Evolutionary conservation across 1,284 basidiomycete species (phyloP), one percentile per base, ranked within the genome.

Genomic region (Fistulinella cinereoalba): DNA sequence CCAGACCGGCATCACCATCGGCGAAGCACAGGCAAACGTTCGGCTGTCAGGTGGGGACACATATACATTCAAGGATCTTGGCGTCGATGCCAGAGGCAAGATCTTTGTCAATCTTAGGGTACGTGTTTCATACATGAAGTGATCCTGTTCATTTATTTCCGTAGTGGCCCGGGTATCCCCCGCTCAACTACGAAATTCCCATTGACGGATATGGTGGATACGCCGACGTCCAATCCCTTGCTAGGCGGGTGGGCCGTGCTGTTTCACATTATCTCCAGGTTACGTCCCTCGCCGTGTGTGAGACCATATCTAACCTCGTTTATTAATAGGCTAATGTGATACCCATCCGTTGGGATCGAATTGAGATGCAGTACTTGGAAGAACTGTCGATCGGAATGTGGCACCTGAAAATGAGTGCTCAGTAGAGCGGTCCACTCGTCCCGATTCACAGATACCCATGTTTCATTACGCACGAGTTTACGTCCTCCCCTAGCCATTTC

Each of bases 211-310:
- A 83, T 57, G 76, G 80, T 47, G 80, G 83, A 16, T 77, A 76
- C 43, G 75, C 84, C 25, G 77, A 81, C 55, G 68, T 87, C 25
- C 74, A 79, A 62, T 85, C 83, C 7, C 74, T 88, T 36, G 80
- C 80, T 36, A 74, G 85, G 54, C 74, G 85, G 44, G 77, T 85
- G 41, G 79, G 80, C 18, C 75, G 85, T 54, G 84, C 84, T 41
- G 82, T 83, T 60, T 74, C 82, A 44, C 85, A 88, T 62, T 88
- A 85, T 64, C 72, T 88, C 49, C 80, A 86, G 75, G 85, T 83
- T 61, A 56, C 62, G 56, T 41, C 18, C 24, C 28, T 36, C 38
- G 27, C 46, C 45, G 23, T 25, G 22, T 37, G 23, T 25, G 48
- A 43, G 44, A 22, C 34, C 42, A 32, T 41, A 22, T 48, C 54